Base-by-base conservation (phyloP, 345 rosid species). In the Nasturtium officinale region DNA sequence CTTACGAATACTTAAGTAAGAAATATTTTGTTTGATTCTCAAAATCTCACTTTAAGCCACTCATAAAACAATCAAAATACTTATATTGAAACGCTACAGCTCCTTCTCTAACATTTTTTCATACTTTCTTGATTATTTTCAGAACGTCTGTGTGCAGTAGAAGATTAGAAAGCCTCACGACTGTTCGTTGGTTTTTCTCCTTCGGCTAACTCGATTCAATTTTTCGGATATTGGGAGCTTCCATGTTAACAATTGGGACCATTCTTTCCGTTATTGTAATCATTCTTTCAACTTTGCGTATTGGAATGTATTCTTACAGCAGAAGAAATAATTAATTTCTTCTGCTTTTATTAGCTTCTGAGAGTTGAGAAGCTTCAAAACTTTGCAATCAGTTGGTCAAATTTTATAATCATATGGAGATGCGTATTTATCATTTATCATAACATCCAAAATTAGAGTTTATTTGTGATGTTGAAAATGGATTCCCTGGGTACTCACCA, bases 1-100 rank as follows among this genome's bases (percentile, higher is more conserved):
- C 98, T 61, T 96, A 96, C 54, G 99, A 96, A 78, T 96, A 96
- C 82, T 81, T 96, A 80, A 96, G 99, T 96, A 90, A 73, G 96
- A 30, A 29, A 57, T 71, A 62, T 38, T 48, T 29, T 21, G 53
- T 38, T 15, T 57, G 20, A 5, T 40, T 46, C 59, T 38, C 46
- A 42, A 51, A 25, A 28, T 52, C 50, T 56, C 29, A 28, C 40
- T 6, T 59, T 66, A 52, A 61, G 11, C 60, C 21, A 47, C 26
- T 43, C 51, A 63, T 26, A 62, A 9, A 10, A 42, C 56, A 37
- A 25, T 16, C 40, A 60, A 15, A 4, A 20, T 43, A 21, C 38
- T 33, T 72, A 5, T 40, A 33, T 23, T n/a, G 29, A 48, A 59
- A 29, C 63, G 30, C 42, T 23, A 38, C 58, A 42, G 7, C 46